Evolutionary conservation across 2,329 filamentous ascomycete genomes (phyloP), one percentile per base, ranked within the genome.

Genomic region (Colletotrichum sp.): DNA sequence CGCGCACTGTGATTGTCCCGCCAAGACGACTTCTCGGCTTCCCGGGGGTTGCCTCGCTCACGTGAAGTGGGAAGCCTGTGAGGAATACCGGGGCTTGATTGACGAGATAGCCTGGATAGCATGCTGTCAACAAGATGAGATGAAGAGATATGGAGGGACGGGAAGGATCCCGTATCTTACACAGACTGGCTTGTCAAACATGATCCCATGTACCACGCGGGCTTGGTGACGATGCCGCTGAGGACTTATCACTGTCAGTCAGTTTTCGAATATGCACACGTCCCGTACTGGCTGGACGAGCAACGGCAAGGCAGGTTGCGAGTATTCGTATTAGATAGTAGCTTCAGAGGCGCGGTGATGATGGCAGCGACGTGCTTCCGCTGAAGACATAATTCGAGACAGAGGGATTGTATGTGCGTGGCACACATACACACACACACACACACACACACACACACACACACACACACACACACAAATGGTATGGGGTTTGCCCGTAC

Each of bases 1-100:
- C 74, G 74, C 74, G 70, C 70, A 73, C 70, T 73, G 70, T 76
- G 74, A 76, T 74, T 73, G 34, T 68, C 59, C 64, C 70, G 70
- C 74, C 74, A 74, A 76, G 74, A 30, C 49, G 39, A 32, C 34
- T 12, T 57, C 24, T 76, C 74, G 64, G 70, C 70, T 76, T 62
- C 44, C 70, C 59, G 44, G 70, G 60, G 44, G 64, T 63, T 57
- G 64, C 55, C 39, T 67, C 24, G 57, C 73, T 72, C 73, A 73
- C 70, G 64, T 76, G 73, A 76, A 68, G 73, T 68, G 73, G 73
- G 57, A 73, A 65, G 26, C 10, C 70, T 76, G 73, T 73, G 74
- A 69, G 74, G 34, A 60, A 76, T 66, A 57, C 57, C 34, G 64
- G 49, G 44, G 32, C 57, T 64, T 57, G 26, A 21, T 24, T 36